Conservation (phyloP, 2,329 filamentous ascomycete genomes). For the Microdochium nivale region DNA sequence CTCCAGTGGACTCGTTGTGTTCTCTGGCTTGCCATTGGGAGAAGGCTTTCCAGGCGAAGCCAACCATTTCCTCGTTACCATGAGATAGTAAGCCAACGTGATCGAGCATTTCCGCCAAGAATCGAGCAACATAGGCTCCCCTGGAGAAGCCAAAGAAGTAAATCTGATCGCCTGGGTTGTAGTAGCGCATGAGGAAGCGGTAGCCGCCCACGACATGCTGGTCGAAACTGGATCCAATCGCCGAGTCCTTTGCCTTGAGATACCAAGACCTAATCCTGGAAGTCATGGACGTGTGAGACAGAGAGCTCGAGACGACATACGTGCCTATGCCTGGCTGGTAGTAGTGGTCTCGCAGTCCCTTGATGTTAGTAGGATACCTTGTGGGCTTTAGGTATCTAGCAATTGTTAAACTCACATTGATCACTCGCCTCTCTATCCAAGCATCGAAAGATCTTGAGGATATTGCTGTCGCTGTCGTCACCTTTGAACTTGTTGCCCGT, state of each 20-base stretch:
- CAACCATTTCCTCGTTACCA: slow-evolving; percentile 78
- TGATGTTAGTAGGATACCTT: background rate
- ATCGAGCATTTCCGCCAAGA: slow-evolving; percentile 77
- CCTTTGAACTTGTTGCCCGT: slow-evolving; percentile 57
- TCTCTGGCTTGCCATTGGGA: slow-evolving; percentile 61
- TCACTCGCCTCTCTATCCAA: slow-evolving; percentile 53
- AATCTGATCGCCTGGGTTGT: slow-evolving; percentile 54
- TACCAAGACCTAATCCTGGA: slow-evolving; percentile 59
- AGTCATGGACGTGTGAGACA: slow-evolving; percentile 46
- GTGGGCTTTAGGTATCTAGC: slow-evolving; percentile 1
- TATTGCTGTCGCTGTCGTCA: slow-evolving; percentile 55
- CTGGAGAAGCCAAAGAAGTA: slow-evolving; percentile 70
- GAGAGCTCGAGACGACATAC: slow-evolving; percentile 53
- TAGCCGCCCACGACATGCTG: slow-evolving; percentile 80
- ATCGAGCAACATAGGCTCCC: slow-evolving; percentile 65
- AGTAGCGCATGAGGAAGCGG: slow-evolving; percentile 69
- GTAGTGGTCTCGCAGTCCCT: slow-evolving; percentile 36
- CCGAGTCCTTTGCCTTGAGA: slow-evolving; percentile 68
- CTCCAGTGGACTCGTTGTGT: slow-evolving; percentile 31
- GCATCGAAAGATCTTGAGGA: slow-evolving; percentile 64
- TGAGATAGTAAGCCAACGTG: slow-evolving; percentile 71
- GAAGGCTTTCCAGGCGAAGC: slow-evolving; percentile 78
- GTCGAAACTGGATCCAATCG: slow-evolving; percentile 71
- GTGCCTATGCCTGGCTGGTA: slow-evolving; percentile 67
- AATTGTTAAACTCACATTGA: slow-evolving; percentile 36